Conservation (phyloP, 2,329 filamentous ascomycete species). For the Leptographium radiaticola region DNA sequence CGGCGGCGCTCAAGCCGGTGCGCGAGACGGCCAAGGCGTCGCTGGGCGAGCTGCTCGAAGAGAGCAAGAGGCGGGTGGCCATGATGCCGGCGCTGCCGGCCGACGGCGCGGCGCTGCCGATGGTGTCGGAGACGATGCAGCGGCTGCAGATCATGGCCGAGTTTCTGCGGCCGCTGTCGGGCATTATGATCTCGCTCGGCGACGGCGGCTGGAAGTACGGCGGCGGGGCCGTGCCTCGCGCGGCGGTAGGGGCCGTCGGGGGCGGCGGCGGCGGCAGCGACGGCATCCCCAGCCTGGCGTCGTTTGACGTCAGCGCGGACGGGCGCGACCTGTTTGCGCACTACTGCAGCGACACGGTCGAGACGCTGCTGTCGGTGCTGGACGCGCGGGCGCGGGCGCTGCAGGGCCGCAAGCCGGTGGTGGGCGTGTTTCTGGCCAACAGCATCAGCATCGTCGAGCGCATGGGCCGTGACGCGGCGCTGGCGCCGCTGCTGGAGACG, state of each 20-base stretch:
- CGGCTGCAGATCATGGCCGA: constrained; percentile 76
- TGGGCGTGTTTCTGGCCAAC: constrained; percentile 87
- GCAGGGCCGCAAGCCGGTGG: constrained; percentile 63
- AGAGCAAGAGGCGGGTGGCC: constrained; percentile 59
- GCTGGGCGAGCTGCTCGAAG: constrained; percentile 69
- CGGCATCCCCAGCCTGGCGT: constrained; percentile 55
- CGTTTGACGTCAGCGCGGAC: constrained; percentile 81
- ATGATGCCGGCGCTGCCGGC: constrained; percentile 54
- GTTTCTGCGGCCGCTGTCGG: constrained; percentile 74
- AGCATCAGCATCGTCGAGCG: constrained; percentile 73
- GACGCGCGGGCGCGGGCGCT: constrained; percentile 55
- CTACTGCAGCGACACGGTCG: constrained; percentile 82
- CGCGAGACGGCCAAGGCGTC: constrained; percentile 86
- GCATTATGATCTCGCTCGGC: constrained; percentile 81
- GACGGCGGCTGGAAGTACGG: constrained; percentile 75
- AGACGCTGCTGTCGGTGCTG: constrained; percentile 61
- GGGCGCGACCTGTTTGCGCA: constrained; percentile 78
- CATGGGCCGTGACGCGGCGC: constrained; percentile 69
- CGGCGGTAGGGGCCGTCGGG: constrained; percentile 17
- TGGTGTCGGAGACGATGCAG: constrained; percentile 76
- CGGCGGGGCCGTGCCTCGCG: constrained; percentile 22
- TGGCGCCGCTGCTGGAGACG: constrained; percentile 56
- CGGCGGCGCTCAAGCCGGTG: constrained; percentile 76
- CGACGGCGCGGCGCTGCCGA: constrained; percentile 65
- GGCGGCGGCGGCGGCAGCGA: constrained; percentile 24